Evolutionary conservation across 176 grass and related monocot species (phyloP).

Genomic region (Aegilops tauschii): DNA sequence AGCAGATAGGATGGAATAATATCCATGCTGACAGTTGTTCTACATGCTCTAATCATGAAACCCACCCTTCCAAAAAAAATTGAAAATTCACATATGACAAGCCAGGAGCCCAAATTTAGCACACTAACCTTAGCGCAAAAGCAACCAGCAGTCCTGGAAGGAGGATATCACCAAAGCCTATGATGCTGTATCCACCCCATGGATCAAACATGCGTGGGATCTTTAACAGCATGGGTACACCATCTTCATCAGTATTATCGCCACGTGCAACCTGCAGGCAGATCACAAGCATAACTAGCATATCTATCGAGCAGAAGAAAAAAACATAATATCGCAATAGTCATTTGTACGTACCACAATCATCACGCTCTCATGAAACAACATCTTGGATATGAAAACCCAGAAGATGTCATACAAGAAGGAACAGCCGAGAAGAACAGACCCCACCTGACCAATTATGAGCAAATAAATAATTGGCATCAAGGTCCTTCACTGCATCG

Average conservation of each 20-base stretch:
- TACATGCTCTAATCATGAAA: background rate
- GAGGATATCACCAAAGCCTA: constrained; percentile 98
- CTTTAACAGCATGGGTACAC: constrained; percentile 95
- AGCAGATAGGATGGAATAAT: background rate
- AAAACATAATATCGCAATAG: background rate
- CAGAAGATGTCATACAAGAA: constrained; percentile 99
- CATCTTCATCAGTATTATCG: constrained; percentile 96
- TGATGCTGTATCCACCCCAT: constrained; percentile 98
- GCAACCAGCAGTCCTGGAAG: constrained; percentile 92
- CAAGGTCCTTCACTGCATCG: background rate
- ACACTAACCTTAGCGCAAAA: constrained; percentile 82
- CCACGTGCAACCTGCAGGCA: constrained; percentile 80
- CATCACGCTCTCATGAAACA: constrained; percentile 99
- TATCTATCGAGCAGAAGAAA: background rate
- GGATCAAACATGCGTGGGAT: constrained; percentile 98
- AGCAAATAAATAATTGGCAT: constrained; percentile 25
- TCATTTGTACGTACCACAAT: constrained; percentile 75
- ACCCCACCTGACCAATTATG: constrained; percentile 59
- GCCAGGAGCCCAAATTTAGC: background rate
- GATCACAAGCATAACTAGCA: background rate
- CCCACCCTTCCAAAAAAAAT: background rate
- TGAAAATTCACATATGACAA: background rate
- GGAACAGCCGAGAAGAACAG: constrained; percentile 79
- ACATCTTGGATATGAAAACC: constrained; percentile 95
- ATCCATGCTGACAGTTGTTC: background rate